These are phyloP conservation scores for Trypanosoma grayi DNA, from an alignment of 208 protist species.

Conservation along the genomic window DNA sequence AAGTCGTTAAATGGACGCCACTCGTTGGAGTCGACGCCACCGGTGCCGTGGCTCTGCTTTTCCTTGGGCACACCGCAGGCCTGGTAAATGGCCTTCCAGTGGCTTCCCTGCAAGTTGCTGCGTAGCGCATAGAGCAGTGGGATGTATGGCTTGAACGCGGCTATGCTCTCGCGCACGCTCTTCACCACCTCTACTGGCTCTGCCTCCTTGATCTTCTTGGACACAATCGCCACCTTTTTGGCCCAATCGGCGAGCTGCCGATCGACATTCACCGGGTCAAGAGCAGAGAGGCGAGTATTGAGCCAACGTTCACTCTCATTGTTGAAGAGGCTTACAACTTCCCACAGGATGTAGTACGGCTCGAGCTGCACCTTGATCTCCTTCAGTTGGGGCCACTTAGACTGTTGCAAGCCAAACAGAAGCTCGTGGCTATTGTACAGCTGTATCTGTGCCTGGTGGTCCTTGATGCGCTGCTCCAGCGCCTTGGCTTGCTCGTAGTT, in stretches of 20 bases:
- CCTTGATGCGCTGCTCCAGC: constrained; percentile 67
- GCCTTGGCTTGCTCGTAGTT: constrained; percentile 84
- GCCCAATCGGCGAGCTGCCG: constrained; percentile 81
- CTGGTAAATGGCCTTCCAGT: constrained; percentile 92
- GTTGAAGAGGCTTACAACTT: constrained; percentile 81
- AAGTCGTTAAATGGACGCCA: constrained; percentile 77
- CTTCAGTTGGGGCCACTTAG: constrained; percentile 89
- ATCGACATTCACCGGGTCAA: constrained; percentile 83
- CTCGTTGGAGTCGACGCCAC: constrained; percentile 84
- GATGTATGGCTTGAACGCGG: constrained; percentile 90
- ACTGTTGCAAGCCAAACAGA: constrained; percentile 79
- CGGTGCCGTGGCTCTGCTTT: constrained; percentile 77
- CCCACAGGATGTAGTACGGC: constrained; percentile 90
- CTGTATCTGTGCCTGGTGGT: constrained; percentile 59
- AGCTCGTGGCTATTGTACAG: constrained; percentile 90
- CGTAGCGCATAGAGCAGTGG: constrained; percentile 92
- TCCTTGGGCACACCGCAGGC: constrained; percentile 81
- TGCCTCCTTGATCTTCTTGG: constrained; percentile 86
- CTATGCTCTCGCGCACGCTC: constrained; percentile 86
- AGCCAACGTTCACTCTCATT: constrained; percentile 87
- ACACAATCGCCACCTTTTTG: constrained; percentile 74
- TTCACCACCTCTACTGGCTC: constrained; percentile 77
- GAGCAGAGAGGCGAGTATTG: constrained; percentile 81
- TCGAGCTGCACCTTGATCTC: constrained; percentile 86
- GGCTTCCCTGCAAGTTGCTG: constrained; percentile 91